Base-by-base conservation (phyloP, 768 basidiomycete genomes). In the Termitomyces sp. region DNA sequence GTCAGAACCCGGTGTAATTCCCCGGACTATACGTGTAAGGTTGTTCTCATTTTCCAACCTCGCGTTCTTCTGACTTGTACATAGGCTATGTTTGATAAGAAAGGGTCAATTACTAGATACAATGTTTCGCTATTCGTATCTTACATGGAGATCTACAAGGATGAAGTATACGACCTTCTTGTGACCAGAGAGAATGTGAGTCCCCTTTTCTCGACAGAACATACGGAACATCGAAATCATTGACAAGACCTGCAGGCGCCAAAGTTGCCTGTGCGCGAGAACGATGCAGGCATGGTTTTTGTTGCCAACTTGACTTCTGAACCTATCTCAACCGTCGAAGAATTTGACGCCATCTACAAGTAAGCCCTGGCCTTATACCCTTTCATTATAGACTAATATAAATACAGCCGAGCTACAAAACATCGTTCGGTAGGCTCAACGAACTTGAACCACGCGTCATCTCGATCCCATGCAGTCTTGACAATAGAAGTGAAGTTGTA, bases 61-160 rank as follows among this genome's bases (percentile, higher is more conserved):
- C 10, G 21, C 3, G 11, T n/a, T 11, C 51, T 5, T 5, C 37
- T 53, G 17, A 55, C 26, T 12, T 17, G 35, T 19, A 38, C 52
- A 12, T 41, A 86, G 84, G 79, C 78, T 1, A 79, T 89, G 68
- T 86, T 86, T 64, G 74, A 77, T 52, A 77, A 77, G 65, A 77
- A 75, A 63, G 61, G 68, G 49, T 50, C 67, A 21, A 65, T 78
- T 44, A 64, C 71, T 45, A 66, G 72, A 46, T 73, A 78, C 43
- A 68, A 75, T 38, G 75, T 84, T 5, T 74, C 77, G 1, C 70
- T 86, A 23, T 64, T 76, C 5, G 74, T 89, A 14, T 88, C 88
- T 1, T 94, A 94, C 60, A 89, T 91, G 83, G 92, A 95, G 68
- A 91, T 95, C 53, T 91, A 94, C 71, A 91, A 90, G 65, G 92